These are phyloP conservation scores for Penicillium thymicola DNA, from an alignment of 2,329 filamentous ascomycete species.

Conservation along the genomic window DNA sequence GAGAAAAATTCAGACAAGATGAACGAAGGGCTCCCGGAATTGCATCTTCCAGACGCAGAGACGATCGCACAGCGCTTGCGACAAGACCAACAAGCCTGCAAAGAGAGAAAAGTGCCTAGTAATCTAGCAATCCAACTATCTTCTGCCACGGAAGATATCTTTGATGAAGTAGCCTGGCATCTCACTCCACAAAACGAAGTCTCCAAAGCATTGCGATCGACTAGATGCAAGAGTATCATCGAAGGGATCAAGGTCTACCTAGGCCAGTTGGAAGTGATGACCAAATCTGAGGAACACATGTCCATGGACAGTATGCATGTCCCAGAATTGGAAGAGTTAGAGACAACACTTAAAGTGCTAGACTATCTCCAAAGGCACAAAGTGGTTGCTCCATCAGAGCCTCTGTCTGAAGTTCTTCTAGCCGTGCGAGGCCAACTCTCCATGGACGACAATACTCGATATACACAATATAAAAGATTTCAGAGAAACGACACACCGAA, in stretches of 20 bases:
- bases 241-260: conserved; percentile 18
- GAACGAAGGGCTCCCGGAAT: not conserved
- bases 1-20: not conserved
- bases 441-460: conserved; percentile 5
- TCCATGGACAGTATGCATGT: conserved; percentile 2
- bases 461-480: not conserved
- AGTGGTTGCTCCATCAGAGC: conserved; percentile 2
- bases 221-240: conserved; percentile 18
- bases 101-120: conserved; percentile 18
- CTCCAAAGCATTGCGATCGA: conserved; percentile 5
- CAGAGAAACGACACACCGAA: not conserved
- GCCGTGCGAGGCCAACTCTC: conserved; percentile 8
- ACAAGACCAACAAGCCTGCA: conserved; percentile 30
- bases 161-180: conserved; percentile 13
- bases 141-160: conserved; percentile 2
- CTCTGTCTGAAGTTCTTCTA: conserved; percentile 9
- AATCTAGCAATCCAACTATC: conserved; percentile 18
- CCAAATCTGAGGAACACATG: not conserved
- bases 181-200: conserved; percentile 12
- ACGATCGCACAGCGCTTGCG: conserved; percentile 18
- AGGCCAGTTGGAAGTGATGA: conserved; percentile 10
- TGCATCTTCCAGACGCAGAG: conserved; percentile 10
- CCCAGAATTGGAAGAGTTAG: conserved; percentile 12
- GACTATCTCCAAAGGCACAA: conserved; percentile 18
- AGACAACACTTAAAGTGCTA: conserved; percentile 19